Conservation (phyloP, 208 protist genomes). For the Trypanosomatidae sp. region DNA sequence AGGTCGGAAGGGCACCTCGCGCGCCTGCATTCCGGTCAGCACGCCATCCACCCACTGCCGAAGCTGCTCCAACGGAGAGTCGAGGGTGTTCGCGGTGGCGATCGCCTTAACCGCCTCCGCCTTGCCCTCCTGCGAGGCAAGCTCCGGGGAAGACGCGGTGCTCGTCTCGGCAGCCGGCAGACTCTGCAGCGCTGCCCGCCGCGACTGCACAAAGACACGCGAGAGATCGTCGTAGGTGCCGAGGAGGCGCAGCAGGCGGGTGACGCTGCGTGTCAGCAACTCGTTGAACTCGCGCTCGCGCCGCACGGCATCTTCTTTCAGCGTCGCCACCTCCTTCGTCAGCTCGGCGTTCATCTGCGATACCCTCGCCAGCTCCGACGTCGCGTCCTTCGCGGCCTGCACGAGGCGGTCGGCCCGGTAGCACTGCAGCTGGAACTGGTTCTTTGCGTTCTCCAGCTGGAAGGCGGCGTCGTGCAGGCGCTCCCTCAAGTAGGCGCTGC, state of each 20-base stretch:
- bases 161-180: conserved; percentile 2
- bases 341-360: conserved; percentile 42
- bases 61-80: conserved; percentile 27
- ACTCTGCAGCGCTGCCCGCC: conserved; percentile 6
- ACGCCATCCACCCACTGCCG: conserved; percentile 70
- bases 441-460: conserved; percentile 88
- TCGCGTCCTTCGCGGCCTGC: conserved; percentile 46
- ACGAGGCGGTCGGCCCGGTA: conserved; percentile 76
- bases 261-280: conserved; percentile 34
- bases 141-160: background rate
- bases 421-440: conserved; percentile 91
- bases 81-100: background rate
- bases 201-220: conserved; percentile 15
- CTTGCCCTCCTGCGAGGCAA: background rate
- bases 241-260: conserved; percentile 29
- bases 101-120: background rate
- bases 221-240: conserved; percentile 33
- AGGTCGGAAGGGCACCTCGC: conserved; percentile 9
- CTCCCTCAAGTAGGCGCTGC: conserved; percentile 80
- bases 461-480: conserved; percentile 78
- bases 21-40: conserved; percentile 12
- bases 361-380: conserved; percentile 37
- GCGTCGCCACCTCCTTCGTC: conserved; percentile 25
- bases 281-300: conserved; percentile 51
- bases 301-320: conserved; percentile 44